These are phyloP conservation scores for Mycena sp. DNA, from an alignment of 1,284 basidiomycete species.

Conservation along the genomic window DNA sequence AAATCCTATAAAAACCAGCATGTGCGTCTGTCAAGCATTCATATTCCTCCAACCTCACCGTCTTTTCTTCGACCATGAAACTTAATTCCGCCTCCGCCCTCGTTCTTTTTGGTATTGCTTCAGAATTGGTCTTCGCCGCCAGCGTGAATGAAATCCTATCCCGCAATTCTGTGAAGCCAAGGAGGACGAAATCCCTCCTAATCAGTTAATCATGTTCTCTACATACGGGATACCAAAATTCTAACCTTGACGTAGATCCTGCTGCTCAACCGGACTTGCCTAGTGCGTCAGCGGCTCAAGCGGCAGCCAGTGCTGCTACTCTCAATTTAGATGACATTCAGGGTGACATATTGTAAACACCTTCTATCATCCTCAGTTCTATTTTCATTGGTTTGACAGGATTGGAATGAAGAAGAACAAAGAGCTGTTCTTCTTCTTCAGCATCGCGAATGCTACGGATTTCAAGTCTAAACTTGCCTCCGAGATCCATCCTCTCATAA, in stretches of 20 bases:
- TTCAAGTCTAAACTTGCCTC: conserved; percentile 40
- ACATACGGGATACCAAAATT: background rate
- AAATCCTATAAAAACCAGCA: background rate
- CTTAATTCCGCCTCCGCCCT: no score
- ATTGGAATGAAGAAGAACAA: conserved; percentile 43
- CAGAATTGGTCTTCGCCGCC: background rate
- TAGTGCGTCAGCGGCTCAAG: background rate
- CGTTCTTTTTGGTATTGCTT: background rate
- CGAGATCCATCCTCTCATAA: conserved; percentile 44
- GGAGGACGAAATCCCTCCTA: background rate
- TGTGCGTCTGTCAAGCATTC: no score
- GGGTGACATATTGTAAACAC: conserved; percentile 34
- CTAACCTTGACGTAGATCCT: background rate
- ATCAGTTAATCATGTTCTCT: background rate
- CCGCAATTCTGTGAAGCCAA: background rate
- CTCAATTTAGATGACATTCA: conserved; percentile 34
- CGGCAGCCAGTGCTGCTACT: background rate
- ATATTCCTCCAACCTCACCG: no score
- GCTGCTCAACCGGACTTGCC: conserved; percentile 12
- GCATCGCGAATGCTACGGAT: conserved; percentile 32
- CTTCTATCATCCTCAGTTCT: background rate
- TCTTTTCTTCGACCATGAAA: background rate
- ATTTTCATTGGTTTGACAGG: conserved; percentile 21
- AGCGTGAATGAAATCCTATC: background rate
- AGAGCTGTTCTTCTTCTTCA: conserved; percentile 45